Evolutionary conservation across 169 alveolate genomes (phyloP).

Genomic region (Toxoplasma gondii): DNA sequence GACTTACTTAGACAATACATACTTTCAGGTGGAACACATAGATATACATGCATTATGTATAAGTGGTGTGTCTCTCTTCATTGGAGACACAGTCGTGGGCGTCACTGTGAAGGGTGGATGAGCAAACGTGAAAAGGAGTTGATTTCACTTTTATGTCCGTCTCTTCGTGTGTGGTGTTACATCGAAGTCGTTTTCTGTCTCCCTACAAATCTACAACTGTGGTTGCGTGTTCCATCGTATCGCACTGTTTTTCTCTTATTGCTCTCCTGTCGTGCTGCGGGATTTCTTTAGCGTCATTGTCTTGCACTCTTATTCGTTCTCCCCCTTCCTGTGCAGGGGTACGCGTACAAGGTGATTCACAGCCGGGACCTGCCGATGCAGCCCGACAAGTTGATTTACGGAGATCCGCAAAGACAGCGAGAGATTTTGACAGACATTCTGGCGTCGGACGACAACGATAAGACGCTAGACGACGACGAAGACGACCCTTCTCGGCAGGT

Average conservation of each 20-base stretch:
- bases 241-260: neutral
- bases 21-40: no score
- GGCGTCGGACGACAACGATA: slow-evolving; percentile 56
- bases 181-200: neutral
- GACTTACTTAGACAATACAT: no score
- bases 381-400: slow-evolving; percentile 54
- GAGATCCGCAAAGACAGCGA: slow-evolving; percentile 48
- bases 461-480: slow-evolving; percentile 64
- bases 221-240: no score
- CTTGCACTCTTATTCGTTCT: neutral
- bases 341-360: slow-evolving; percentile 67
- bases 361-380: slow-evolving; percentile 58
- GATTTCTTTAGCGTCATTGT: neutral
- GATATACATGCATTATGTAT: no score
- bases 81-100: no score
- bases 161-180: neutral
- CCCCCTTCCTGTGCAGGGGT: slow-evolving; percentile 39
- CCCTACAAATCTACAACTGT: neutral
- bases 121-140: neutral
- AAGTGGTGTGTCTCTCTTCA: no score
- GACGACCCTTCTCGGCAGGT: slow-evolving; percentile 9
- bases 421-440: slow-evolving; percentile 57
- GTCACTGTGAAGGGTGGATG: neutral
- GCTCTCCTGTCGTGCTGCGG: neutral
- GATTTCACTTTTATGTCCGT: no score